Evolutionary conservation across 768 basidiomycete genomes (phyloP).

Genomic region (Leucocoprinus birnbaumii): DNA sequence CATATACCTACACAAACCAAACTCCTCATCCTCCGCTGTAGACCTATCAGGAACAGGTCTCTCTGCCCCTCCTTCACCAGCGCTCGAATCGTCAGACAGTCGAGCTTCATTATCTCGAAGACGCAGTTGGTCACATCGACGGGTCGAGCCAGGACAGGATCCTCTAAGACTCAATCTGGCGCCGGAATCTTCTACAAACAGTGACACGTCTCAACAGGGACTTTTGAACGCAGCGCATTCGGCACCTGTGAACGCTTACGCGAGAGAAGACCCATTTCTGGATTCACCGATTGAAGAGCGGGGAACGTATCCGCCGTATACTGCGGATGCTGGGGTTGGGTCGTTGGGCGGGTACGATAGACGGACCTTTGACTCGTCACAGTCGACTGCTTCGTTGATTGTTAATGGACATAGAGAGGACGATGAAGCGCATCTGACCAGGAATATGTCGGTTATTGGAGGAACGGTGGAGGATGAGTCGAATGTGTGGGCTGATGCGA

Average conservation of each 20-base stretch:
- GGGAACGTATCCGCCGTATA: constrained; percentile 27
- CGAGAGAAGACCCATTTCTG: constrained; percentile 40
- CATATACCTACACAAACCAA: constrained; percentile 24
- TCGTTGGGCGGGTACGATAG: constrained; percentile 33
- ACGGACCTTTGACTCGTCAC: constrained; percentile 37
- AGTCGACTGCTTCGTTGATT: constrained; percentile 54
- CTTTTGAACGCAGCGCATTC: neutral
- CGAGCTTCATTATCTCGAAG: constrained; percentile 40
- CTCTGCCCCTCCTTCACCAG: constrained; percentile 52
- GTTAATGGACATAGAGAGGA: constrained; percentile 46
- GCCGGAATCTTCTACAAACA: neutral
- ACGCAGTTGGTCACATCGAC: constrained; percentile 56
- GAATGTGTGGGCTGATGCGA: constrained; percentile 23
- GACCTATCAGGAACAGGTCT: constrained; percentile 50
- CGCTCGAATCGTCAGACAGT: constrained; percentile 49
- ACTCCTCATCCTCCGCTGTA: constrained; percentile 53
- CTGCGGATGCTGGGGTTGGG: constrained; percentile 22
- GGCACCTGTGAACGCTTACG: constrained; percentile 4
- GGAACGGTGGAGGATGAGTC: constrained; percentile 23
- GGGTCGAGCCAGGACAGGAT: constrained; percentile 42
- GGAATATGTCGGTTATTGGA: constrained; percentile 45
- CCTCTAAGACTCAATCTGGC: constrained; percentile 38
- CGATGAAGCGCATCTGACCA: constrained; percentile 56
- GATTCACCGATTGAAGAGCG: constrained; percentile 33
- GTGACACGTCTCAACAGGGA: no score